Evolutionary conservation across 2,329 filamentous ascomycete genomes (phyloP).

Genomic region (Calonectria pseudoturangicola): DNA sequence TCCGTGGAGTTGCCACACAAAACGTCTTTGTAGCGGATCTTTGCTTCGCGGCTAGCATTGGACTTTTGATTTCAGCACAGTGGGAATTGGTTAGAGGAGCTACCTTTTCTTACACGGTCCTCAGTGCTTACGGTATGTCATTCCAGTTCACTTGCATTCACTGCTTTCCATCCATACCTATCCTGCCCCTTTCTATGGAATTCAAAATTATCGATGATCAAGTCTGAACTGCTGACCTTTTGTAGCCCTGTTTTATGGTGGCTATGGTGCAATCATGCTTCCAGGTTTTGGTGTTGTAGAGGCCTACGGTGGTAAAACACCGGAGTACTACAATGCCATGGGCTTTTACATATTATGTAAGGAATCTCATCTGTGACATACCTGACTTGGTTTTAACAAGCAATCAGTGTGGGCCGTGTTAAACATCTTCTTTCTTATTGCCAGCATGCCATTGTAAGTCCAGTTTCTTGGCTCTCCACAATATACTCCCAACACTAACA

Average conservation of each 20-base stretch:
- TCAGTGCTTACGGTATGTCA: slow-evolving; percentile 53
- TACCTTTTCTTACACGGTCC: slow-evolving; percentile 55
- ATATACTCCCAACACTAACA: slow-evolving; percentile 25
- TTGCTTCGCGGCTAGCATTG: slow-evolving; percentile 55
- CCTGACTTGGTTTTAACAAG: slow-evolving; percentile 2
- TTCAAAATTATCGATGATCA: too few species aligned
- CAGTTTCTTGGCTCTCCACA: not conserved
- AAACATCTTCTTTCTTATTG: slow-evolving; percentile 54
- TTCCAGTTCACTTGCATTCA: not conserved
- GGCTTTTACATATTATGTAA: slow-evolving; percentile 55
- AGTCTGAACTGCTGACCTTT: not conserved
- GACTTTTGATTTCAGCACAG: slow-evolving; percentile 55
- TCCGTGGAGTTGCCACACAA: slow-evolving; percentile 53
- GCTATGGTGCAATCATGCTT: slow-evolving; percentile 53
- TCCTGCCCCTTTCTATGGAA: too few species aligned
- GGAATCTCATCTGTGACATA: not conserved
- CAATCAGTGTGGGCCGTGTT: slow-evolving; percentile 54
- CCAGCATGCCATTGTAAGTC: slow-evolving; percentile 49
- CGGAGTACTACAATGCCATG: slow-evolving; percentile 55
- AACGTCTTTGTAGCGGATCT: slow-evolving; percentile 55
- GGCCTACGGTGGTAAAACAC: slow-evolving; percentile 52
- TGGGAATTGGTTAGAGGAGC: slow-evolving; percentile 55
- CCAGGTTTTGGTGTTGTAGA: slow-evolving; percentile 52
- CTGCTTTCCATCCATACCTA: not conserved
- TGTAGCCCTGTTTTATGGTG: slow-evolving; percentile 54